Evolutionary conservation across 495 filamentous ascomycete species (phyloP), one percentile per base, ranked within the genome.

Genomic region (Lineolata rhizophorae): DNA sequence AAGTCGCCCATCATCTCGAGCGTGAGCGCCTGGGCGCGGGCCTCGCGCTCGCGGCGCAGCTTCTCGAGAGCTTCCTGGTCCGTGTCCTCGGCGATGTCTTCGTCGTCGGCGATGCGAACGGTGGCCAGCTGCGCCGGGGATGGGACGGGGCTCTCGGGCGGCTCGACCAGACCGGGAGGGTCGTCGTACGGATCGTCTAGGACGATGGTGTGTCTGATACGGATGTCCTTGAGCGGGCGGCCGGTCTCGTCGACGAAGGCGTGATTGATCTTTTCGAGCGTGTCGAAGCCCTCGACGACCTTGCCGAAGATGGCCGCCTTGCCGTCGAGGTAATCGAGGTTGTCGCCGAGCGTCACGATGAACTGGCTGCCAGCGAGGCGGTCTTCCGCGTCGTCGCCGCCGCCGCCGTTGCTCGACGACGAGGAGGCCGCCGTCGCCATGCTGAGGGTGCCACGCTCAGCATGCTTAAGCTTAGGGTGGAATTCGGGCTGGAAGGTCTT

Each of bases 1-100:
- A 97, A 62, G 52, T 97, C 87, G 15, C 87, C 87, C 49, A 97
- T 83, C 75, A 97, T 93, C 50, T 97, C 87, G 26, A 97, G 60
- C 0, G 87, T 97, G 39, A 97, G 51, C 2, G 87, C 87, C 48
- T 95, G 87, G 3, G 87, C 87, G 36, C 81, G 70, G 1, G 90
- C 90, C 48, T 97, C 87, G 18, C 84, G 69, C 47, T 94, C 84
- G 22, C 81, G 70, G 18, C 85, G 71, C 31, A 67, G 57, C 48
- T 70, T 76, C 48, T 94, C 87, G 31, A 77, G 61, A 16, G 67
- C 62, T 35, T 77, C 76, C 30, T 82, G 76, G 27, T 81, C 75
- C 45, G 73, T 72, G 35, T 80, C 65, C 44, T 80, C 74, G 16
- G 72, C 64, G 30, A 84, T 50, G 5, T 76, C 65, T 45, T 90